Base-by-base conservation (phyloP, 768 basidiomycete genomes). In the Mycena albidolilacea region DNA sequence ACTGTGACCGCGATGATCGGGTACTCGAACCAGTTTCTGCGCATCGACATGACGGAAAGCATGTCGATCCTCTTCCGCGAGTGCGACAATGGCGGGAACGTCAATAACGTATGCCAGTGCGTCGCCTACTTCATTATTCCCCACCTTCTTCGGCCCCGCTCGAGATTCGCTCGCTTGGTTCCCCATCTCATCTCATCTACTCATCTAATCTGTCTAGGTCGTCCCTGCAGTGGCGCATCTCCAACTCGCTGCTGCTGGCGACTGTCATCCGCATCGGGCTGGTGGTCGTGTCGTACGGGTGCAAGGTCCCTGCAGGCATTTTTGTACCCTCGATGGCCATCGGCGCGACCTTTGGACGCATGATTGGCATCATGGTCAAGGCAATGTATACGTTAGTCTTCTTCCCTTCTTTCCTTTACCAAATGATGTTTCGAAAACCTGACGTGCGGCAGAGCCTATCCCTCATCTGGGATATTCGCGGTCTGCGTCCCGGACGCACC, bases 271-370 rank as follows among this genome's bases (percentile, higher is more conserved):
- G 97, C 5, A 94, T 90, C 23, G 92, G 90, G 11, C 86, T 99
- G 58, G 95, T 98, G 60, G 90, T 99, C 23, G 84, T 99, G 30
- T 96, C 96, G 3, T 99, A 99, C 80, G 98, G 98, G 0, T 95
- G 92, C 79, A 98, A 96, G 81, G 98, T 99, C 0, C 98, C 98
- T 1, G 95, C 95, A 12, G 98, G 98, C 35, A 99, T 99, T 76
- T 99, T 99, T 76, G 95, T 99, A 0, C 98, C 98, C 2, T 98
- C 97, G 4, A 99, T 99, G 98, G 98, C 97, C 0, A 92, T 99
- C 67, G 98, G 98, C 48, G 98, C 98, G 5, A 94, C 95, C 0
- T 99, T 99, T 79, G 98, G 98, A 2, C 88, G 98, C 48, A 98
- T 99, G 96, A 85, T 99, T 19, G 98, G 98, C 0, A 99, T 98